A percentile compares a stretch with the other conserved stretches of the same genome.
Conservation (phyloP, 768 basidiomycete genomes). For the Tricholoma matsutake region DNA sequence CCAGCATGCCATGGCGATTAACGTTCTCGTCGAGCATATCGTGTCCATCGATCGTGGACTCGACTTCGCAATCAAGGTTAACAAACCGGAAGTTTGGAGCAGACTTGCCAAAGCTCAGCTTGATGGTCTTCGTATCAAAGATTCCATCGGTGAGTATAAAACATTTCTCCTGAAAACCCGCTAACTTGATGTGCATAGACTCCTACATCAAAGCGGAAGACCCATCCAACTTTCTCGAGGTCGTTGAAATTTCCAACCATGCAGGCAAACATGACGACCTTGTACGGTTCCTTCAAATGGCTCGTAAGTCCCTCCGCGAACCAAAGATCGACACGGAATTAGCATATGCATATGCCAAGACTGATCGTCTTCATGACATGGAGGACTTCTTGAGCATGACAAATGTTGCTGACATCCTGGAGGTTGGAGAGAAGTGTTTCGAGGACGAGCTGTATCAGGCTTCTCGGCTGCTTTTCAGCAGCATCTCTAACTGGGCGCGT, state of each 20-base stretch:
- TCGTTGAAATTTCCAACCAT: conserved; percentile 92
- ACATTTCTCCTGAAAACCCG: conserved; percentile 4
- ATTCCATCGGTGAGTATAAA: conserved; percentile 75
- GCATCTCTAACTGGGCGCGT: conserved; percentile 99
- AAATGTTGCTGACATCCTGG: conserved; percentile 94
- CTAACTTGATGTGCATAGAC: conserved; percentile 41
- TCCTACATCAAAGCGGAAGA: conserved; percentile 99
- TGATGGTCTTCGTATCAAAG: conserved; percentile 96
- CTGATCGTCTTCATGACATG: conserved; percentile 97
- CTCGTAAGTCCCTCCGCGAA: conserved; percentile 93
- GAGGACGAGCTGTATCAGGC: conserved; percentile 98
- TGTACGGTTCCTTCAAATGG: conserved; percentile 97
- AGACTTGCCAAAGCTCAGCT: conserved; percentile 98
- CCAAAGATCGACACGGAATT: conserved; percentile 98
- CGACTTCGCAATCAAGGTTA: conserved; percentile 95
- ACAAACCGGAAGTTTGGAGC: conserved; percentile 96
- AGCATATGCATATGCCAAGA: conserved; percentile 98
- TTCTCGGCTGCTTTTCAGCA: conserved; percentile 90
- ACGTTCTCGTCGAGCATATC: conserved; percentile 96
- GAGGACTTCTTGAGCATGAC: conserved; percentile 99
- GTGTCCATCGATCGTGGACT: conserved; percentile 96
- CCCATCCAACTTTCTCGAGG: conserved; percentile 89
- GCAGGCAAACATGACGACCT: conserved; percentile 92
- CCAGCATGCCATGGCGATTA: conserved; percentile 93
- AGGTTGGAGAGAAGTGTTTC: conserved; percentile 99